phyloP scores from a whole-genome alignment of 2,329 filamentous ascomycete genomes.

The Sclerotinia spermophila region DNA sequence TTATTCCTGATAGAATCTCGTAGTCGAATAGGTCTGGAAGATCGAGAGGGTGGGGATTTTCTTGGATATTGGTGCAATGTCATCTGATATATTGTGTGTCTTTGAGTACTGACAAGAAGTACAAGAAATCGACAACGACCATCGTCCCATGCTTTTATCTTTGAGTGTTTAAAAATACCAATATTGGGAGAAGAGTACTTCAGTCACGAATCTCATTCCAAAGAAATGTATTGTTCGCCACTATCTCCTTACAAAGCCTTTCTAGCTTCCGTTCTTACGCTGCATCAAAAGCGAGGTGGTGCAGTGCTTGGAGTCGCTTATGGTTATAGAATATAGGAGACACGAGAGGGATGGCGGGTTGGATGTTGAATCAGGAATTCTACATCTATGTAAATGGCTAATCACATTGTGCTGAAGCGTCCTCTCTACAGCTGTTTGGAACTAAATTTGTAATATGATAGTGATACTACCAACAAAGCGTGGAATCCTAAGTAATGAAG shows the following conservation, averaged over 20 bases:
- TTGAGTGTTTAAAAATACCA: not conserved
- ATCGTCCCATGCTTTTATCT: rapidly evolving
- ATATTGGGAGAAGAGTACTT: not conserved
- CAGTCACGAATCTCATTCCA: not conserved
- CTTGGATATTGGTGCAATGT: not conserved
- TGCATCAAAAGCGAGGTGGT: not conserved
- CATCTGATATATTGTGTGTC: not conserved
- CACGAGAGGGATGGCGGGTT: too few species aligned
- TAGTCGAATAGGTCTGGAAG: not conserved
- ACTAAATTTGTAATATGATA: too few species aligned
- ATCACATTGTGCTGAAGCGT: too few species aligned
- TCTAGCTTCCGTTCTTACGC: not conserved
- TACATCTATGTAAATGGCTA: too few species aligned
- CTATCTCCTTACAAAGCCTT: rapidly evolving
- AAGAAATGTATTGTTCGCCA: not conserved
- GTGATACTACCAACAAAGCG: too few species aligned
- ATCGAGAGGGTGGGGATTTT: not conserved
- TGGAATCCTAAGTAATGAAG: too few species aligned
- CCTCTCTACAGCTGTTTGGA: too few species aligned
- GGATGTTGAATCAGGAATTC: too few species aligned
- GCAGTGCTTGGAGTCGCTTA: not conserved
- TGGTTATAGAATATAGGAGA: too few species aligned
- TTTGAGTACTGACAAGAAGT: not conserved
- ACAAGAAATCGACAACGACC: rapidly evolving
- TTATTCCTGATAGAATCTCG: not conserved